Base-by-base conservation (phyloP, 2,329 filamentous ascomycete species). In the Colletotrichum cereale region DNA sequence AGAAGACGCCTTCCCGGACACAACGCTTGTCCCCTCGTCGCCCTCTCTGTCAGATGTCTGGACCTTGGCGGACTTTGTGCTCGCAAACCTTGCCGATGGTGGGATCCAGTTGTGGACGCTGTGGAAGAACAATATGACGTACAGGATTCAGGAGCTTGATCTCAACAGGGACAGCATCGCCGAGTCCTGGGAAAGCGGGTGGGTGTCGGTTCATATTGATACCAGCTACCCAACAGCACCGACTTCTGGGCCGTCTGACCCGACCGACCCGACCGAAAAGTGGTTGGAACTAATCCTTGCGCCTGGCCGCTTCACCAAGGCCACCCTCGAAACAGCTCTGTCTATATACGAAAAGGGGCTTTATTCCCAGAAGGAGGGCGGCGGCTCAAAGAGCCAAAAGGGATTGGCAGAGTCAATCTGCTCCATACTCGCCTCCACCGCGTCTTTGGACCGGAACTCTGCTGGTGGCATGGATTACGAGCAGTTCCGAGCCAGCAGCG, bases 281-380 rank as follows among this genome's bases (percentile, higher is more conserved):
- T 99, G 96, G 96, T 84, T 98, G 11, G 87, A 92, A 36, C 92
- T 93, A 74, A 90, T 99, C 69, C 88, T 98, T 76, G 91, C 90
- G 71, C 96, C 96, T 1, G 94, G 94, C 21, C 90, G 92, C 65
- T 98, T 97, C 78, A 92, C 93, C 0, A 87, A 86, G 42, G 87
- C 93, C 10, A 95, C 94, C 0, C 85, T 99, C 18, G 94, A 97
- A 79, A 94, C 94, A 21, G 93, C 95, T 1, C 84, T 98, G 42
- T 86, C 89, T 34, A 93, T 97, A 68, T 98, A 97, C 77, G 91
- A 94, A 79, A 90, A 91, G 74, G 92, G 86, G 18, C 82, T 87
- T 72, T 83, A 84, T 38, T 79, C 76, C 16, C 79, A 78, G 75
- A 86, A 82, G 56, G 82, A 82, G 34, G 77, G 79, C 14, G 77